phyloP scores from a whole-genome alignment of 2,329 filamentous ascomycete species.

The Conoideocrella luteorostrata region DNA sequence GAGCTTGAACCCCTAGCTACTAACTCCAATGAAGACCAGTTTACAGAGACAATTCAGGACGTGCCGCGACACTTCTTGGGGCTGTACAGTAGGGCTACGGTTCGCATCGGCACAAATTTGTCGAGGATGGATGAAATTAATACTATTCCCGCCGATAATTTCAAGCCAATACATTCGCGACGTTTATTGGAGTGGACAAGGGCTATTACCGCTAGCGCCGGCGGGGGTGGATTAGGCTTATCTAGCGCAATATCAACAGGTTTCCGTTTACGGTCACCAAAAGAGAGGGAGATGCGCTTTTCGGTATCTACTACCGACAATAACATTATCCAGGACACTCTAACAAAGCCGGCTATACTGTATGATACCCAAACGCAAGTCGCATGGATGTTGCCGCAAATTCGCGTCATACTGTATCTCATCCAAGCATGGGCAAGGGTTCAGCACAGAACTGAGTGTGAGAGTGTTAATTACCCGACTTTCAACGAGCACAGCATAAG shows the following conservation, averaged over 20 bases:
- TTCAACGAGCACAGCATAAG: background rate
- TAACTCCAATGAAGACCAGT: background rate
- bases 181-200: background rate
- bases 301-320: background rate
- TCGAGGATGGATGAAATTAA: background rate
- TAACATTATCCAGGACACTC: background rate
- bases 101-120: background rate
- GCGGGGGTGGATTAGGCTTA: background rate
- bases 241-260: background rate
- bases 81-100: background rate
- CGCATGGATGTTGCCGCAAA: background rate
- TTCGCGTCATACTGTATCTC: background rate
- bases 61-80: background rate
- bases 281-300: background rate
- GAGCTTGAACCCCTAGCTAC: background rate
- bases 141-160: background rate
- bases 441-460: background rate
- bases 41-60: background rate
- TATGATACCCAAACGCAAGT: background rate
- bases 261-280: background rate
- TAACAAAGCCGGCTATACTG: background rate
- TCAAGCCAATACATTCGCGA: background rate
- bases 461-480: background rate
- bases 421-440: background rate
- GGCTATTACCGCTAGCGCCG: background rate